A percentile compares a stretch with the other conserved stretches of the same genome.
These are phyloP conservation scores for Mycothermus thermophilus DNA, from an alignment of 495 filamentous ascomycete genomes.

Conservation along the genomic window DNA sequence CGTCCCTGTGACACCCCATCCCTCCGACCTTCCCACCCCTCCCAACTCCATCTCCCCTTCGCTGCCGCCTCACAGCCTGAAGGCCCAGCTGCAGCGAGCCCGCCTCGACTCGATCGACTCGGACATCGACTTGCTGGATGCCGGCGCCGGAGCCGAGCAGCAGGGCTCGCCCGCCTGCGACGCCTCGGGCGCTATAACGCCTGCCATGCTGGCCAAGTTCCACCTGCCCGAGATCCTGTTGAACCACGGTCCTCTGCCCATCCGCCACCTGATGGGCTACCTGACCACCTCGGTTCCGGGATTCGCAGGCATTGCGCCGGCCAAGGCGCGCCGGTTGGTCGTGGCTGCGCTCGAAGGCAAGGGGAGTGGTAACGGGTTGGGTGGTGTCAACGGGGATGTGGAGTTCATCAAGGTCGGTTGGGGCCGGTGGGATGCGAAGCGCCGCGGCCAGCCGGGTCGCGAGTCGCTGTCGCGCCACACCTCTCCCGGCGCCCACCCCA, in stretches of 20 bases:
- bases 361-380: constrained; percentile 45
- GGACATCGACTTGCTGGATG: constrained; percentile 74
- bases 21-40: constrained; percentile 73
- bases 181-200: constrained; percentile 67
- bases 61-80: constrained; percentile 68
- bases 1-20: constrained; percentile 43
- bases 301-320: constrained; percentile 78
- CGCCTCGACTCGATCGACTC: constrained; percentile 63
- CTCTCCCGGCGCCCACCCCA: constrained; percentile 36
- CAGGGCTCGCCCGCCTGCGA: constrained; percentile 47
- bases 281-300: constrained; percentile 87
- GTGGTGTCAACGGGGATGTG: constrained; percentile 62
- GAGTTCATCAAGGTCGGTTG: constrained; percentile 94
- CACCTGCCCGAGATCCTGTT: constrained; percentile 87
- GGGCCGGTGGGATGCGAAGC: constrained; percentile 86
- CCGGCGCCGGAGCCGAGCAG: constrained; percentile 45
- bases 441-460: constrained; percentile 49
- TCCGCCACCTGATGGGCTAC: constrained; percentile 87
- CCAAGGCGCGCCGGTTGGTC: constrained; percentile 79
- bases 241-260: constrained; percentile 76
- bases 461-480: constrained; percentile 31
- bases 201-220: constrained; percentile 74
- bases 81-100: constrained; percentile 43
- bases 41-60: constrained; percentile 92
- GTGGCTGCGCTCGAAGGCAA: constrained; percentile 72